These are phyloP conservation scores for Iris pallida DNA, from an alignment of 116 monocot genomes.

Conservation along the genomic window DNA sequence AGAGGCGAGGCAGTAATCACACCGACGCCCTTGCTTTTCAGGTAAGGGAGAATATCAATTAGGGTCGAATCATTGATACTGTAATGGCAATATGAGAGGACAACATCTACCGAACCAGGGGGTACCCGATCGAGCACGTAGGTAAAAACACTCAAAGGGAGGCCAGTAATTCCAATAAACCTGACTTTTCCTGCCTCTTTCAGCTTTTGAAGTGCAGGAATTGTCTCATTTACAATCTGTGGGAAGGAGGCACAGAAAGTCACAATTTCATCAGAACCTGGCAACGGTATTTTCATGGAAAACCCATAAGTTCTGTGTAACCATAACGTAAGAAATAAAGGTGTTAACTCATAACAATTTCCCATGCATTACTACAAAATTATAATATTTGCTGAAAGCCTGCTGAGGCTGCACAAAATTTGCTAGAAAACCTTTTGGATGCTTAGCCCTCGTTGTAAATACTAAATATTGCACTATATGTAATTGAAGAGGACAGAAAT, in stretches of 20 bases:
- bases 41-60: slow-evolving; percentile 64
- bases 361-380: too few species aligned
- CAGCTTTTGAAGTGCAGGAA: slow-evolving; percentile 73
- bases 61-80: slow-evolving; percentile 69
- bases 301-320: too few species aligned
- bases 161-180: slow-evolving; percentile 81
- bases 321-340: too few species aligned
- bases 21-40: slow-evolving; percentile 75
- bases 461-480: too few species aligned
- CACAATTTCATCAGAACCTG: too few species aligned
- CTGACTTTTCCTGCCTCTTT: slow-evolving; percentile 68
- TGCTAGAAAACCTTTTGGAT: too few species aligned
- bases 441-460: too few species aligned
- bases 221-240: slow-evolving; percentile 92
- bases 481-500: too few species aligned
- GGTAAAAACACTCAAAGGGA: slow-evolving; percentile 62
- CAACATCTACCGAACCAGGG: slow-evolving; percentile 68
- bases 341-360: too few species aligned
- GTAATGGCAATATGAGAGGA: slow-evolving; percentile 92
- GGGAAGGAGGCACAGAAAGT: not conserved
- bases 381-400: too few species aligned
- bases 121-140: slow-evolving; percentile 87
- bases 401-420: too few species aligned
- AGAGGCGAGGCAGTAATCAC: slow-evolving; percentile 89
- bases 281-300: too few species aligned